Base-by-base conservation (phyloP, 306 rosid genomes). In the Benincasa hispida region DNA sequence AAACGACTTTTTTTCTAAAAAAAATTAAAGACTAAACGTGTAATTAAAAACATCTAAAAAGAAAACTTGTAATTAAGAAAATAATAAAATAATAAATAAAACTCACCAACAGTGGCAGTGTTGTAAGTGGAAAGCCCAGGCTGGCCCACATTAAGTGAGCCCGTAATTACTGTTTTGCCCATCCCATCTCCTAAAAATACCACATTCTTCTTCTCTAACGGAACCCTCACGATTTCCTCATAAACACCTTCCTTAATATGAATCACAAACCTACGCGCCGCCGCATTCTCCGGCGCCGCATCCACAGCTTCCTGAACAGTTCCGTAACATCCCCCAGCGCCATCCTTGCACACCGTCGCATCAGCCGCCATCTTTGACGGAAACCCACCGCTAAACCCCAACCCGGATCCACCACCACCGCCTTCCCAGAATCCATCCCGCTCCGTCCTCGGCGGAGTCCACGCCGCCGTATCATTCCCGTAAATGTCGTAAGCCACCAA, bases 251-350 rank as follows among this genome's bases (percentile, higher is more conserved):
- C 89, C 78, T 79, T 91, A 8, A 94, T 87, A 18, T 75, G 77
- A 10, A 94, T 88, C 72, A 94, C 95, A 35, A 89, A 92, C 86
- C 82, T 81, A 47, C 41, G 59, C 19, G 51, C 75, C 9, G 42
- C 80, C 17, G 5, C 76, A 73, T 82, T 77, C 13, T 74, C 82
- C 2, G 93, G 95, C 53, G 91, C 93, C 0, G 80, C 87, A 25
- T 94, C 62, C 3, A 94, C 96, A 12, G 91, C 97, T 34, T 80
- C 96, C 86, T 94, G 97, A 81, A 94, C 85, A 62, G 87, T 89
- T 82, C 68, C 42, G 70, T 81, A 84, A 22, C 88, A 89, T 5
- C 73, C 89, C 0, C 59, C 80, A 0, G 24, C 57, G 7, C 70
- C 84, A 19, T 41, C 86, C 81, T 88, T 86, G n/a, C 93, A 89